Evolutionary conservation across 768 basidiomycete genomes (phyloP), one percentile per base, ranked within the genome.

Genomic region (Trametes villosa): DNA sequence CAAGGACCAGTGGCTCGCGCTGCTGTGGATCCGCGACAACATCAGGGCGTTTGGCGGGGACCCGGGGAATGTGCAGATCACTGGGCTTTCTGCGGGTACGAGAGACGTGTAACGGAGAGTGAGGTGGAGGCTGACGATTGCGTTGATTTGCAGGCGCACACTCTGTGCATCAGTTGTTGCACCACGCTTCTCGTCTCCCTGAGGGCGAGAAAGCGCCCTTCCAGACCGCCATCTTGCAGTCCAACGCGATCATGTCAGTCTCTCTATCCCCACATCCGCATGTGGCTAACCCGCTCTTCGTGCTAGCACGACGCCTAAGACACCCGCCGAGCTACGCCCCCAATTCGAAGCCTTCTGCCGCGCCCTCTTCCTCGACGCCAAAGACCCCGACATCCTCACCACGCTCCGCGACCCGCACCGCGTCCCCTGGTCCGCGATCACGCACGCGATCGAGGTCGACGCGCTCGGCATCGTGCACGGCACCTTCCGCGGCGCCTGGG

Each of bases 1-100:
- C 77, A 92, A 91, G 72, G 91, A 92, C 67, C 89, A 89, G 66
- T 92, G 90, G 90, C 67, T 89, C 20, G 90, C 86, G 0, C 68
- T 92, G n/a, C 75, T 82, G 65, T 92, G 90, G 89, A 76, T 92
- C 26, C 82, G 77, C 46, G 81, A 81, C 18, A 89, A 92, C 65
- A 89, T 92, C 22, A 71, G 71, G 38, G 74, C 75, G 0, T 92
- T 92, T 63, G 91, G 90, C 71, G 91, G 89, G 84, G 75, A 89
- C 68, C 81, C 87, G 0, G 68, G 77, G 5, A 78, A 88, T 57
- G 79, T 91, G 20, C 83, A 86, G 62, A 60, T 92, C 11, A 77
- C 79, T 15, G 91, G 91, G 0, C 75, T 89, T n/a, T 92, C 89
- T 22, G 91, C 88, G 55, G 89, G 89, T 83, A 65, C 30, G 64